Conservation (phyloP, 2,329 filamentous ascomycete genomes). For the Rhynchosporium graminicola region DNA sequence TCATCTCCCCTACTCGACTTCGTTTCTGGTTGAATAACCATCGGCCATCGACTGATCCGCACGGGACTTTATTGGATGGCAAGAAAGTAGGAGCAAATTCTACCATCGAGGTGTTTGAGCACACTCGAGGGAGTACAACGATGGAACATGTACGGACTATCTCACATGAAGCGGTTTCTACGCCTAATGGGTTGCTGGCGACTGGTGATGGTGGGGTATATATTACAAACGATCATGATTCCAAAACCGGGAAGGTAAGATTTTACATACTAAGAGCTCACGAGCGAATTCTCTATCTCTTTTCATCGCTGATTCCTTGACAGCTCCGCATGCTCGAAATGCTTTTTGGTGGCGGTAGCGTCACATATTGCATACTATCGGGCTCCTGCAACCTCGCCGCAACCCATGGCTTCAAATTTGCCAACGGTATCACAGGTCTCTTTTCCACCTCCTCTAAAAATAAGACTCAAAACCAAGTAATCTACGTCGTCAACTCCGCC, state of each 20-base stretch:
- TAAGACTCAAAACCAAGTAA: constrained; percentile 18
- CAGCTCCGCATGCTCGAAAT: constrained; percentile 29
- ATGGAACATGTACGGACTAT: constrained; percentile 39
- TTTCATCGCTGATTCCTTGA: not conserved
- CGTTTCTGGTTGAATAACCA: constrained; percentile 41
- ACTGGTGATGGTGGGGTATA: constrained; percentile 37
- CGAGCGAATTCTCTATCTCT: not conserved
- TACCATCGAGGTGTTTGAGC: constrained; percentile 41
- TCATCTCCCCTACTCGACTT: constrained; percentile 24
- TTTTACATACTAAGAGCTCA: not conserved
- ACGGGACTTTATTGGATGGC: constrained; percentile 35
- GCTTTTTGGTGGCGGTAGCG: constrained; percentile 32
- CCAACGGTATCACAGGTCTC: constrained; percentile 38
- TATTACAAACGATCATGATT: constrained; percentile 41
- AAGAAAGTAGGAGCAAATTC: constrained; percentile 38
- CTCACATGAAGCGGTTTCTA: constrained; percentile 32
- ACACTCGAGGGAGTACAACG: constrained; percentile 26
- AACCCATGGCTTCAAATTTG: constrained; percentile 31
- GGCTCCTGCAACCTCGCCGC: constrained; percentile 31
- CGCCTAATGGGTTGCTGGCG: constrained; percentile 40
- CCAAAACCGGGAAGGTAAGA: constrained; percentile 26
- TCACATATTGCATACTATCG: constrained; percentile 31
- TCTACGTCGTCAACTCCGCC: constrained; percentile 38
- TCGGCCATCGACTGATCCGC: constrained; percentile 34
- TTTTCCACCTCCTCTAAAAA: not conserved